Evolutionary conservation across 352 stramenopile species (phyloP).

Genomic region (Globisporangium emineosum): DNA sequence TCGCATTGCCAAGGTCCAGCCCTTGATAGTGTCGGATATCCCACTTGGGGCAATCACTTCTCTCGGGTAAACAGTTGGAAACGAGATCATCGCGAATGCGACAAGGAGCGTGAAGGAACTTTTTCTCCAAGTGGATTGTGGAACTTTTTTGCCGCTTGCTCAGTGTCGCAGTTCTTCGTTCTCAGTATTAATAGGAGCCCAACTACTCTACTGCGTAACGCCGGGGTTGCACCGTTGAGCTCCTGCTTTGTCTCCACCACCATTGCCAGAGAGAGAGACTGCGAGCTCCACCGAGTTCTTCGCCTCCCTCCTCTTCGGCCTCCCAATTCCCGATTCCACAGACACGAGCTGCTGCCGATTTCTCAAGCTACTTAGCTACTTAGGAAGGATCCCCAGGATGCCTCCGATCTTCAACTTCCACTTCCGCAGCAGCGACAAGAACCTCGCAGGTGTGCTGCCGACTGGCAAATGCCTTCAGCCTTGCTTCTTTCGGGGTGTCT

Average conservation of each 20-base stretch:
- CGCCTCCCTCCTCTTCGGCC: not conserved
- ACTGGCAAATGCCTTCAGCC: not conserved
- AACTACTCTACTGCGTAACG: not conserved
- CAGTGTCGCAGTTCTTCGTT: conserved; percentile 2
- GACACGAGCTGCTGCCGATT: not conserved
- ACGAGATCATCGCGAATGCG: no score
- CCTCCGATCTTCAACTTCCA: conserved; percentile 21
- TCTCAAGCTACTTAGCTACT: not conserved
- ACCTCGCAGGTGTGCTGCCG: conserved; percentile 28
- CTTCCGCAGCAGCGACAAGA: conserved; percentile 33
- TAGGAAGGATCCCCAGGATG: conserved; percentile 6
- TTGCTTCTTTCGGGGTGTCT: not conserved
- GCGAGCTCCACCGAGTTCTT: not conserved
- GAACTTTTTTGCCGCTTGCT: not conserved
- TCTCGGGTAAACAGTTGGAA: not conserved
- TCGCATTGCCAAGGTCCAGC: not conserved
- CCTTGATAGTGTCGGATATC: not conserved
- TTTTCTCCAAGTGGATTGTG: not conserved
- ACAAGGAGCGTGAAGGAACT: not conserved
- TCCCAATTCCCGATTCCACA: not conserved
- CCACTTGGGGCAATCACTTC: not conserved
- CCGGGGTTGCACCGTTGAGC: not conserved
- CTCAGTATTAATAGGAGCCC: conserved; percentile 3
- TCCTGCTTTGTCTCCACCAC: not conserved
- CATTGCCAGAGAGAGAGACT: not conserved